Evolutionary conservation across 805 yeast genomes (phyloP).

Genomic region (Starmera dryadoides): DNA sequence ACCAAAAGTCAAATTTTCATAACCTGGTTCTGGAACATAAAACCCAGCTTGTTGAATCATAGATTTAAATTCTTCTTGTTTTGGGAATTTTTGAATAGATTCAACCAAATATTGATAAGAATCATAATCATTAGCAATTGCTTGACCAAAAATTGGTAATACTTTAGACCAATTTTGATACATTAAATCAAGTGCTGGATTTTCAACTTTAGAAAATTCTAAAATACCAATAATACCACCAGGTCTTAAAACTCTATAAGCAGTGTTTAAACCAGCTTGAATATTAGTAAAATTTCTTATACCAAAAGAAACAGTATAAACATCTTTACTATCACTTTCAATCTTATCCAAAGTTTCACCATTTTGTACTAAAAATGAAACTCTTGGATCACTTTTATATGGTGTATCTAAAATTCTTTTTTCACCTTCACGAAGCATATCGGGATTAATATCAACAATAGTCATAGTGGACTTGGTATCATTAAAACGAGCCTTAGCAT

Average conservation of each 20-base stretch:
- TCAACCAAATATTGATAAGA: slow-evolving; percentile 96
- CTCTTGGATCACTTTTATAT: slow-evolving; percentile 44
- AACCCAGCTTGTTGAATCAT: slow-evolving; percentile 97
- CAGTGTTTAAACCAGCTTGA: slow-evolving; percentile 91
- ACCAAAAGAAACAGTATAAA: slow-evolving; percentile 95
- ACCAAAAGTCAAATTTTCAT: slow-evolving; percentile 91
- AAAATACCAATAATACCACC: slow-evolving; percentile 97
- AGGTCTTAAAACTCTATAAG: slow-evolving; percentile 90
- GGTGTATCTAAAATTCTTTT: slow-evolving; percentile 60
- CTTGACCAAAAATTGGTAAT: slow-evolving; percentile 91
- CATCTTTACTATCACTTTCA: slow-evolving; percentile 82
- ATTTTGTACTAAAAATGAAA: slow-evolving; percentile 80
- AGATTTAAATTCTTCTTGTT: slow-evolving; percentile 80
- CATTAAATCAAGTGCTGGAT: slow-evolving; percentile 61
- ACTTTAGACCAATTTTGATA: slow-evolving; percentile 86
- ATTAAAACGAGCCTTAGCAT: slow-evolving; percentile 71
- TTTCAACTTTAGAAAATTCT: slow-evolving; percentile 89
- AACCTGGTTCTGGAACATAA: slow-evolving; percentile 83
- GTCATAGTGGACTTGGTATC: slow-evolving; percentile 79
- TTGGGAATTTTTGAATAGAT: slow-evolving; percentile 85
- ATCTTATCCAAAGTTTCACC: slow-evolving; percentile 86
- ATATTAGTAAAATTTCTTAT: slow-evolving; percentile 94
- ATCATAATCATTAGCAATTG: slow-evolving; percentile 91
- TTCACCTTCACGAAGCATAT: slow-evolving; percentile 92
- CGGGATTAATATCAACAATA: slow-evolving; percentile 90